A percentile compares a stretch with the other conserved stretches of the same genome.
Evolutionary conservation across 202 grass and related monocot species (phyloP).

Genomic region (Setaria viridis): DNA sequence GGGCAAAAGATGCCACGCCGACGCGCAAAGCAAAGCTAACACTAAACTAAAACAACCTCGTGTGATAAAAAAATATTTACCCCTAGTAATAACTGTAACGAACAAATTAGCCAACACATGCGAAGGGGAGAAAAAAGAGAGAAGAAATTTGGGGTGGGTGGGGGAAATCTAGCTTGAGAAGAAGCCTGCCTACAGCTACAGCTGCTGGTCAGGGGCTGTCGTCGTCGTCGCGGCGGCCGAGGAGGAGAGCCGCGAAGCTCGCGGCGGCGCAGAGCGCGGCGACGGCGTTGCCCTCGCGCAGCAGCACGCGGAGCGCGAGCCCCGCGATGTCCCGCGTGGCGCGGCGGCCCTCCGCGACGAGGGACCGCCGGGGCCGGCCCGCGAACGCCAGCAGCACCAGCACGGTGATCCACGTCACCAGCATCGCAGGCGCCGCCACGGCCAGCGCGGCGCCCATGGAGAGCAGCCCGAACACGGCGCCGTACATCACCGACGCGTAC

Average conservation of each 20-base stretch:
- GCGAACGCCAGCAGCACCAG: conserved; percentile 88
- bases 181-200: neutral
- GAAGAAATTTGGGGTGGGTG: neutral
- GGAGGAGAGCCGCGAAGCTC: conserved; percentile 64
- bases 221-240: conserved; percentile 34
- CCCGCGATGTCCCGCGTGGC: conserved; percentile 63
- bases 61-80: neutral
- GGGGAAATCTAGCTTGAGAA: neutral
- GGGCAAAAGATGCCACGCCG: neutral
- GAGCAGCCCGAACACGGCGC: conserved; percentile 80
- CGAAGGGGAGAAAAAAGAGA: neutral
- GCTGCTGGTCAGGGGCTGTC: neutral
- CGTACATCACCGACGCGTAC: conserved; percentile 87
- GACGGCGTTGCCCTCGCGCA: conserved; percentile 67
- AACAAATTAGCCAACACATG: neutral
- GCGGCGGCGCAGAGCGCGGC: conserved; percentile 61
- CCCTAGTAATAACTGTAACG: neutral
- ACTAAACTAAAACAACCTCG: neutral
- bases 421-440: conserved; percentile 77
- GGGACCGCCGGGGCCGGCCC: conserved; percentile 51
- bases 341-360: conserved; percentile 66
- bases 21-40: conserved; percentile 3
- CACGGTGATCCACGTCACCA: conserved; percentile 86
- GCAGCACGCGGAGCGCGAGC: conserved; percentile 59
- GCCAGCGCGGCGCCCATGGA: conserved; percentile 83